Evolutionary conservation across 1,284 basidiomycete species (phyloP).

Genomic region (Trametes pubescens): DNA sequence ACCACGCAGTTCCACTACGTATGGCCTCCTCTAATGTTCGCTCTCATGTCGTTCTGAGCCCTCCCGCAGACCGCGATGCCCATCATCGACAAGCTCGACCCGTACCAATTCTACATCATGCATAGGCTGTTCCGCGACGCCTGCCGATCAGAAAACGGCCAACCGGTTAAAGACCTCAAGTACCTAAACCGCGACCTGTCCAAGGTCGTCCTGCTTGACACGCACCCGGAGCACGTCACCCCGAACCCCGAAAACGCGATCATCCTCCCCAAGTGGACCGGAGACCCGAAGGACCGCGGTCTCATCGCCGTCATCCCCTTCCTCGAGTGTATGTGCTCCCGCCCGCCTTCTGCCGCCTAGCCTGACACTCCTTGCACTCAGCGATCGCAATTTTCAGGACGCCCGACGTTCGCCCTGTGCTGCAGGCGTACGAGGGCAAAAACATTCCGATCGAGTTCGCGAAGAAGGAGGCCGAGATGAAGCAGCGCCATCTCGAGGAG

Average conservation of each 20-base stretch:
- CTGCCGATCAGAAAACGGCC: slow-evolving; percentile 81
- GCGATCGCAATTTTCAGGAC: slow-evolving; percentile 90
- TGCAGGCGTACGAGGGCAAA: slow-evolving; percentile 87
- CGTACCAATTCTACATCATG: slow-evolving; percentile 88
- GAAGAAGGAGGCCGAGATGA: slow-evolving; percentile 84
- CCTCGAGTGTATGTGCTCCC: slow-evolving; percentile 78
- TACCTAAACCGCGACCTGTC: slow-evolving; percentile 94
- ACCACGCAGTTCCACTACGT: slow-evolving; percentile 93
- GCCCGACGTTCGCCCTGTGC: slow-evolving; percentile 86
- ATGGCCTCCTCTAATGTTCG: slow-evolving; percentile 39
- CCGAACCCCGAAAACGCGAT: slow-evolving; percentile 93
- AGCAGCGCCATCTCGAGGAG: slow-evolving; percentile 80
- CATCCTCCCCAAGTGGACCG: slow-evolving; percentile 89
- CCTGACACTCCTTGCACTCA: slow-evolving; percentile 43
- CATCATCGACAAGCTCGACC: slow-evolving; percentile 95
- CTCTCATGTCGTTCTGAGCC: not conserved
- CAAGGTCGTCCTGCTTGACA: slow-evolving; percentile 92
- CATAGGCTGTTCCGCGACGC: slow-evolving; percentile 94
- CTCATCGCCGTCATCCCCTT: slow-evolving; percentile 94
- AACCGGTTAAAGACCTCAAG: slow-evolving; percentile 90
- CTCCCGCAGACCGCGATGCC: slow-evolving; percentile 80
- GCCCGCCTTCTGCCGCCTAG: not conserved
- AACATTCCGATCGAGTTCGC: slow-evolving; percentile 92
- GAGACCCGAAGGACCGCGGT: slow-evolving; percentile 80
- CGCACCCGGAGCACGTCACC: slow-evolving; percentile 77